Evolutionary conservation across 106 monocot genomes (phyloP).

Genomic region (Dendrobium officinale): DNA sequence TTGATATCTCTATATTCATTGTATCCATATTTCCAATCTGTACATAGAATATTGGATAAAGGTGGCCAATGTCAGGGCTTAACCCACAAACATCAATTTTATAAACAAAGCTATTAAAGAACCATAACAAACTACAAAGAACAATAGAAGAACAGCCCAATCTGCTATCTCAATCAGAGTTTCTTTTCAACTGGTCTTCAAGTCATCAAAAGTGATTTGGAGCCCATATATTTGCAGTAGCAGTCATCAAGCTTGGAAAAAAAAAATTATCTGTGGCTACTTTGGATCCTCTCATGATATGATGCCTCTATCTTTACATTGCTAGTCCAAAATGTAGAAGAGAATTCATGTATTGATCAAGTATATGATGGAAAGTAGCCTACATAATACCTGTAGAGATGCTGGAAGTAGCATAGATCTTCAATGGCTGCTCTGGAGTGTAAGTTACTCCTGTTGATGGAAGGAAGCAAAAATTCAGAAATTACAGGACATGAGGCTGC

Average conservation of each 20-base stretch:
- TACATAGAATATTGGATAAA: background rate
- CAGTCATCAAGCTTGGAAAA: no score
- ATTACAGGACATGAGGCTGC: background rate
- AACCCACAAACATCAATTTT: background rate
- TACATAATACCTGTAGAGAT: conserved; percentile 47
- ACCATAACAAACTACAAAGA: background rate
- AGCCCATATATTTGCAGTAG: no score
- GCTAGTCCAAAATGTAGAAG: no score
- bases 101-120: background rate
- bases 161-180: background rate
- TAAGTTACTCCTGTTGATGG: conserved; percentile 55
- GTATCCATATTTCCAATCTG: no score
- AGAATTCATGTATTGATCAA: no score
- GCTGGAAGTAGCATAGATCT: conserved; percentile 70
- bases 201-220: no score
- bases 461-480: background rate
- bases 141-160: background rate
- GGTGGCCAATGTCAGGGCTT: background rate
- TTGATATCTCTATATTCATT: no score
- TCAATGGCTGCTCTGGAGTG: conserved; percentile 69
- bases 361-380: background rate
- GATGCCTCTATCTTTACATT: no score
- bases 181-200: no score
- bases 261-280: no score
- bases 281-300: no score